These are phyloP conservation scores for Diplodia seriata DNA, from an alignment of 2,329 filamentous ascomycete species.

Conservation along the genomic window DNA sequence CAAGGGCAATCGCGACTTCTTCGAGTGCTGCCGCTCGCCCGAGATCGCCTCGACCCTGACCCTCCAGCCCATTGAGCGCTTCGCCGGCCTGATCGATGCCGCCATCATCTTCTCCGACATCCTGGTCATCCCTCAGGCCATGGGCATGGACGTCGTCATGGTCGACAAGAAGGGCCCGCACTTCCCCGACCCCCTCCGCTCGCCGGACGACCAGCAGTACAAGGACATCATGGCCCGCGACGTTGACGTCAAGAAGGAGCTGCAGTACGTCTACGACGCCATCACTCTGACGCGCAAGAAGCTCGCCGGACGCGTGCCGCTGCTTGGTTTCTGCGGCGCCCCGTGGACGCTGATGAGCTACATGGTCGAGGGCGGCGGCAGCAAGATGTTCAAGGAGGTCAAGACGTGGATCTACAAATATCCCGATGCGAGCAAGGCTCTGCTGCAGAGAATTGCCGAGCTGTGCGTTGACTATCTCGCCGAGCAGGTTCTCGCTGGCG, in stretches of 20 bases:
- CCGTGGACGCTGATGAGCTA: slow-evolving; percentile 98
- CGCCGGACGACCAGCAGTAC: slow-evolving; percentile 85
- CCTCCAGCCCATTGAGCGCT: slow-evolving; percentile 93
- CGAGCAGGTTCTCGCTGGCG: slow-evolving; percentile 88
- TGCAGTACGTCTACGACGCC: slow-evolving; percentile 95
- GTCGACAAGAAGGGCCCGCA: slow-evolving; percentile 95
- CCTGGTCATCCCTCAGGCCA: slow-evolving; percentile 93
- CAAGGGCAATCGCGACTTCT: slow-evolving; percentile 91
- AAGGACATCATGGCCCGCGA: slow-evolving; percentile 73
- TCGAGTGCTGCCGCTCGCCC: slow-evolving; percentile 93
- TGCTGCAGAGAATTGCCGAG: slow-evolving; percentile 90
- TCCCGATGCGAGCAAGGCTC: slow-evolving; percentile 75
- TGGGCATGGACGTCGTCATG: slow-evolving; percentile 99
- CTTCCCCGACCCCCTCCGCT: slow-evolving; percentile 83
- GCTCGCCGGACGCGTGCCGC: slow-evolving; percentile 82
- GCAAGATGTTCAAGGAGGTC: slow-evolving; percentile 89
- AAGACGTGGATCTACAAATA: slow-evolving; percentile 98
- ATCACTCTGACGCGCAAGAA: slow-evolving; percentile 91
- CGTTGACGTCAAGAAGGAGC: slow-evolving; percentile 83
- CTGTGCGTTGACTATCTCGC: slow-evolving; percentile 95
- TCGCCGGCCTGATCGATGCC: slow-evolving; percentile 86
- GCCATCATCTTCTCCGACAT: slow-evolving; percentile 99
- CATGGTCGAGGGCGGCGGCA: slow-evolving; percentile 98
- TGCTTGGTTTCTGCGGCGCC: slow-evolving; percentile 96
- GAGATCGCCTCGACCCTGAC: slow-evolving; percentile 94